Evolutionary conservation across 306 rosid genomes (phyloP).

Genomic region (Chamaecrista fasciculata): DNA sequence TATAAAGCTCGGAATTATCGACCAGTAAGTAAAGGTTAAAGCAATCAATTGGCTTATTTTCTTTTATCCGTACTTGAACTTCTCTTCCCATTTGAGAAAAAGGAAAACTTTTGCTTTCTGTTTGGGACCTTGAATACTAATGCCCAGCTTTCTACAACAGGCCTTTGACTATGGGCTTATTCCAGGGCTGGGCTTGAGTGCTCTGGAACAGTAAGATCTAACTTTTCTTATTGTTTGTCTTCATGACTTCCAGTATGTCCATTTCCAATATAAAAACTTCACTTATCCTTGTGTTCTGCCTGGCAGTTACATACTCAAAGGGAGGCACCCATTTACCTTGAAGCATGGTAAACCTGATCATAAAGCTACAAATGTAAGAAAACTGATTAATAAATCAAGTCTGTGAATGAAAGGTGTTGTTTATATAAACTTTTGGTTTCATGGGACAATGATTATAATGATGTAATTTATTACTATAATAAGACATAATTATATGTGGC

Average conservation of each 20-base stretch:
- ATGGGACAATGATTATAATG: background rate
- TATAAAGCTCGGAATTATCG: slow-evolving; percentile 69
- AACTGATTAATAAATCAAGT: slow-evolving; percentile 25
- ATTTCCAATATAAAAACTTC: slow-evolving; percentile 13
- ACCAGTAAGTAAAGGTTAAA: slow-evolving; percentile 63
- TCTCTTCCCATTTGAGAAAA: background rate
- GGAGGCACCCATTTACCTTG: slow-evolving; percentile 71
- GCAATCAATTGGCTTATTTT: slow-evolving; percentile 26
- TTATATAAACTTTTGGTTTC: background rate
- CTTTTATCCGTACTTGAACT: slow-evolving; percentile 9
- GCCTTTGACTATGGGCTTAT: slow-evolving; percentile 84
- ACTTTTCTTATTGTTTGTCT: slow-evolving; percentile 23
- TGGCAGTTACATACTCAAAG: slow-evolving; percentile 76
- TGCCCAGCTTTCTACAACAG: slow-evolving; percentile 39
- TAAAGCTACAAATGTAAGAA: slow-evolving; percentile 77
- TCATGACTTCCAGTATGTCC: slow-evolving; percentile 1
- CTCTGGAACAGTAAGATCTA: slow-evolving; percentile 80
- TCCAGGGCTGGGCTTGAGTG: slow-evolving; percentile 89
- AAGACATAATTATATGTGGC: background rate
- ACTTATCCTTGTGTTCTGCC: slow-evolving; percentile 29
- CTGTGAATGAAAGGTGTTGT: background rate
- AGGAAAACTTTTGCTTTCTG: slow-evolving; percentile 18
- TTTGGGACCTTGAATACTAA: slow-evolving; percentile 12
- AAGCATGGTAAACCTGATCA: slow-evolving; percentile 96
- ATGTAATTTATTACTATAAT: slow-evolving; percentile 18